phyloP scores from a whole-genome alignment of 225 moss, liverwort and hornwort genomes.

The Marchantia paleacea region DNA sequence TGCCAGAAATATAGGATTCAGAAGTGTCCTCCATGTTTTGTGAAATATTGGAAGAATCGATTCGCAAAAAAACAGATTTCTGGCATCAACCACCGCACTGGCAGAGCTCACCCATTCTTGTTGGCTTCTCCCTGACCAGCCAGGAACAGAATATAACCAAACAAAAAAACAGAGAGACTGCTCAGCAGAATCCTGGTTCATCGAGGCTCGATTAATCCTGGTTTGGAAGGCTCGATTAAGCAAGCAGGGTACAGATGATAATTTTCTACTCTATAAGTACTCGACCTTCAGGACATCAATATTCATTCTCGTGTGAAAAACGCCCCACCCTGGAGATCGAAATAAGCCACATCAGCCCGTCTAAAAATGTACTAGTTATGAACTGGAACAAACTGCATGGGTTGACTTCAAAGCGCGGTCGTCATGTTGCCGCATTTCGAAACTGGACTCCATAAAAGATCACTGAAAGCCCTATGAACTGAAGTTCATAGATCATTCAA shows the following conservation, averaged over 20 bases:
- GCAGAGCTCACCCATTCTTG: neutral
- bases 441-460: neutral
- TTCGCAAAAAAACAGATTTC: neutral
- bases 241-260: neutral
- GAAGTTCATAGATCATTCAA: constrained; percentile 9
- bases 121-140: neutral
- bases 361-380: neutral
- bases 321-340: neutral
- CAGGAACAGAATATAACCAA: neutral
- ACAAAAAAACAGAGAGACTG: neutral
- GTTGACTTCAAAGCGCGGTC: constrained; percentile 6
- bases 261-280: neutral
- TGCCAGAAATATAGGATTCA: neutral
- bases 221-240: neutral
- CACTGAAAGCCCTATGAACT: constrained; percentile 2
- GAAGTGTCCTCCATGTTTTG: neutral
- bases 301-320: neutral
- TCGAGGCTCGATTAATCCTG: neutral
- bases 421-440: neutral
- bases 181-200: neutral
- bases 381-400: constrained; percentile 7
- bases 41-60: neutral
- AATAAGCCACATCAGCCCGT: neutral
- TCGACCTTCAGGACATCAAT: neutral
- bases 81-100: neutral